Conservation (phyloP, 805 yeast species). For the Kluyveromyces aestuarii region DNA sequence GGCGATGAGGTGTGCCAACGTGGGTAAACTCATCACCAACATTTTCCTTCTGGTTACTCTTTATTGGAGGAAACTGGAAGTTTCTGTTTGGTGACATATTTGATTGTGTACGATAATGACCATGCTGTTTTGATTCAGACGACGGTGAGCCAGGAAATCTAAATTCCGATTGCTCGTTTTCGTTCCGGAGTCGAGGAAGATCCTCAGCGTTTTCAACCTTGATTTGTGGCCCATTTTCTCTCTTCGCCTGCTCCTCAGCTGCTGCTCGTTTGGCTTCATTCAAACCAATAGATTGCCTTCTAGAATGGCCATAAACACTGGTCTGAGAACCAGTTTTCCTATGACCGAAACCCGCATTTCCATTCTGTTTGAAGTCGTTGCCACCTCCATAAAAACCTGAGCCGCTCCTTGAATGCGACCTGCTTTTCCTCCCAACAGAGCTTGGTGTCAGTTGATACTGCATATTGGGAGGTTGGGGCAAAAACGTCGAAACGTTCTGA, state of each 20-base stretch:
- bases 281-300: conserved; percentile 88
- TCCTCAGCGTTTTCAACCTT: conserved; percentile 12
- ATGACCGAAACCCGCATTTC: conserved; percentile 25
- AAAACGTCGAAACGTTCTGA: conserved; percentile 49
- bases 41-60: conserved; percentile 15
- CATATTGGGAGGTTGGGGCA: conserved; percentile 23
- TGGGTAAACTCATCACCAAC: conserved; percentile 23
- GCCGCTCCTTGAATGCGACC: conserved; percentile 30
- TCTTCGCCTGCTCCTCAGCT: conserved; percentile 78
- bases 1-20: conserved; percentile 23
- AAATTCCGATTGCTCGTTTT: conserved; percentile 15
- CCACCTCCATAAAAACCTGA: conserved; percentile 24
- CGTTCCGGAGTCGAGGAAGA: conserved; percentile 4
- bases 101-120: conserved; percentile 17
- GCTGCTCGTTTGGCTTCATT: conserved; percentile 95
- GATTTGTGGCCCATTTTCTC: conserved; percentile 28
- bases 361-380: conserved; percentile 9
- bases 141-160: conserved; percentile 29
- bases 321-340: conserved; percentile 41
- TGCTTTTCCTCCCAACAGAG: conserved; percentile 17
- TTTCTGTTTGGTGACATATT: conserved; percentile 37
- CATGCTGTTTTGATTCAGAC: conserved; percentile 5
- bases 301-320: conserved; percentile 57
- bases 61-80: conserved; percentile 57
- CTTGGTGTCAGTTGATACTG: conserved; percentile 15